Evolutionary conservation across 371 early-diverging fungal species (phyloP), one percentile per base, ranked within the genome.

Genomic region (Mortierella sp.): DNA sequence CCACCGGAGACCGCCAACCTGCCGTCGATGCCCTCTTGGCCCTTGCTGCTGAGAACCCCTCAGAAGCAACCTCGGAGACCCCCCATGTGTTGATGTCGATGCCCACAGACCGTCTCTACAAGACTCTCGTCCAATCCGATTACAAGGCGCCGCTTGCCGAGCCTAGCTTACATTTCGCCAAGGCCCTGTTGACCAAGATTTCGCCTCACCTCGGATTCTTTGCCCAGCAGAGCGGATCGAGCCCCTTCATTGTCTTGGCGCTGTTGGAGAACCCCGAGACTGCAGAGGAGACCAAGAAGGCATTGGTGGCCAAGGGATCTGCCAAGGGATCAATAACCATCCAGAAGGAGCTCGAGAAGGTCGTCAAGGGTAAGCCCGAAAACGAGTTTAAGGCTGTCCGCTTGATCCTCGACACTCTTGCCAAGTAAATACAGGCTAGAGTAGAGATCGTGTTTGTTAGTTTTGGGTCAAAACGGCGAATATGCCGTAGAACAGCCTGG

Each of bases 221-320:
- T 80, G 77, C 75, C 27, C 75, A 72, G 49, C 75, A 80, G 78
- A 68, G 75, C 63, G 72, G 71, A 56, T 32, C 75, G 88, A 72
- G 89, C 49, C 91, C 92, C 55, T 94, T 91, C 75, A 89, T 93
- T 74, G 89, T 94, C 7, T 83, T 94, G 71, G 89, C 94, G 21
- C 89, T 94, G 75, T 88, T 92, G 70, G 93, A 94, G 88, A 91
- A 91, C 77, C 89, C 91, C 21, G 90, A 91, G n/a, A 92, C 92
- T 43, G 79, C 77, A 55, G 78, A 71, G 63, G 83, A 87, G 70
- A 83, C 79, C 63, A 87, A 78, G 73, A 79, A 76, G 79, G 16
- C 72, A 72, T 73, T 83, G 75, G 27, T 44, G 32, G 77, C 83
- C 63, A 86, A 79, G 76, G 8, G 78, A 8, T 32, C 75, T 8